Base-by-base conservation (phyloP, 2,329 filamentous ascomycete genomes). In the Aureobasidium mangrovei region DNA sequence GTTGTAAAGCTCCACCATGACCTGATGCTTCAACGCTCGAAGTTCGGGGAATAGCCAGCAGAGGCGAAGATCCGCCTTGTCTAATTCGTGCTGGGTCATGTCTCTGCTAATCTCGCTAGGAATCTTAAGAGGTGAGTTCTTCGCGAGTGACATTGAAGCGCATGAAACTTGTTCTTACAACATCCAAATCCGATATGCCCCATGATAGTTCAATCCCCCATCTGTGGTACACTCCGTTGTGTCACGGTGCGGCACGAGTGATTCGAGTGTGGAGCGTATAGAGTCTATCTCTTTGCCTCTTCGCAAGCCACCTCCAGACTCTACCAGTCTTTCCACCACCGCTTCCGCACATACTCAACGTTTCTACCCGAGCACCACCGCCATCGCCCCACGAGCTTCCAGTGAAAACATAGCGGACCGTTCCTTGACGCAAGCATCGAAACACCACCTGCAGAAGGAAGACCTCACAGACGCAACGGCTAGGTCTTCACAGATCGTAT, bases 1-100 rank as follows among this genome's bases (percentile, higher is more conserved):
- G 47, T 42, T 52, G 27, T 42, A 52, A 36, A 40, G 47, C 47
- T 52, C 47, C 47, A 52, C 47, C 38, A 42, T 52, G 38, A 36
- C 18, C 47, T 49, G 46, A 42, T 9, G 2, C n/a, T 39, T n/a
- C 10, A 31, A 31, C 12, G 39, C 26, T 18, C 26, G n/a, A 12
- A 18, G 26, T 7, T 3, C 36, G 8, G 28, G 10, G 7, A 6
- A 28, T 26, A 18, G 2, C 2, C 45, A 3, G 39, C 38, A 24
- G 35, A 39, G 35, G 27, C 35, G 39, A 40, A 7, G n/a, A 40
- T 49, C 35, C 12, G 12, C 12, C 28, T 7, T 32, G 28, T 28
- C 18, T 4, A 10, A 10, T 9, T n/a, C 32, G 38, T 10, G 5
- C 28, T 12, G n/a, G 31, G 27, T 8, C 6, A 5, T 24, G 35